phyloP scores from a whole-genome alignment of 2,329 filamentous ascomycete genomes.

The Nigrospora oryzae region DNA sequence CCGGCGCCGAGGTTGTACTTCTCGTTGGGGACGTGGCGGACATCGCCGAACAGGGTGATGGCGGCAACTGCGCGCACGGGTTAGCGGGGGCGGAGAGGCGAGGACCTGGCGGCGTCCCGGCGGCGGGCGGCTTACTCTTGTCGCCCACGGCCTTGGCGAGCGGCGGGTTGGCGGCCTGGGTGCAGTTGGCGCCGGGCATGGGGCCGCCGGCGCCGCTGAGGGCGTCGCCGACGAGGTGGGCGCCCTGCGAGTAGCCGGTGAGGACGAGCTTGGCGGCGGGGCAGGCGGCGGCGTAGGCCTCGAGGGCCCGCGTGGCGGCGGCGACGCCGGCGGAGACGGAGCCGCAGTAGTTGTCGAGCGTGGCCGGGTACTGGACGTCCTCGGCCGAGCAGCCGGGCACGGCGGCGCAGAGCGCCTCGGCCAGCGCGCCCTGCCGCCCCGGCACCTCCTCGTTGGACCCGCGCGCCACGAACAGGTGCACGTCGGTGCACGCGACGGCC shows the following conservation, averaged over 20 bases:
- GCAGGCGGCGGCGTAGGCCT: neutral
- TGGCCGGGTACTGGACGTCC: slow-evolving; percentile 1
- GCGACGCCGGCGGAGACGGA: neutral
- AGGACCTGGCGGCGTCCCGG: too few relatives aligned
- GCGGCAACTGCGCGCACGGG: neutral
- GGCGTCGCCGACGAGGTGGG: neutral
- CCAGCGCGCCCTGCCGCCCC: neutral
- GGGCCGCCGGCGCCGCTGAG: neutral
- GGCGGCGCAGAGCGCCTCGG: neutral
- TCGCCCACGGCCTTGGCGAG: neutral
- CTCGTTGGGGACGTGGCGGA: neutral
- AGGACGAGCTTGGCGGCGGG: neutral
- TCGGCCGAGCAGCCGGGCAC: neutral
- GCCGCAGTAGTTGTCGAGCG: neutral
- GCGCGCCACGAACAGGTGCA: slow-evolving; percentile 1
- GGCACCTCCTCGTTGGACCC: neutral
- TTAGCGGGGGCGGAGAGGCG: neutral
- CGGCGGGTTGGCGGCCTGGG: neutral
- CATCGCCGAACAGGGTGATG: neutral
- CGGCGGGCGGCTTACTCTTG: neutral
- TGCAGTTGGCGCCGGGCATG: neutral
- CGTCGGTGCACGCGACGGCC: neutral
- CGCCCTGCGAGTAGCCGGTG: neutral
- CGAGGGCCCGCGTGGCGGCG: neutral
- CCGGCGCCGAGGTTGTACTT: neutral